Conservation (phyloP, 2,329 filamentous ascomycete species). For the Aspergillus floridensis region DNA sequence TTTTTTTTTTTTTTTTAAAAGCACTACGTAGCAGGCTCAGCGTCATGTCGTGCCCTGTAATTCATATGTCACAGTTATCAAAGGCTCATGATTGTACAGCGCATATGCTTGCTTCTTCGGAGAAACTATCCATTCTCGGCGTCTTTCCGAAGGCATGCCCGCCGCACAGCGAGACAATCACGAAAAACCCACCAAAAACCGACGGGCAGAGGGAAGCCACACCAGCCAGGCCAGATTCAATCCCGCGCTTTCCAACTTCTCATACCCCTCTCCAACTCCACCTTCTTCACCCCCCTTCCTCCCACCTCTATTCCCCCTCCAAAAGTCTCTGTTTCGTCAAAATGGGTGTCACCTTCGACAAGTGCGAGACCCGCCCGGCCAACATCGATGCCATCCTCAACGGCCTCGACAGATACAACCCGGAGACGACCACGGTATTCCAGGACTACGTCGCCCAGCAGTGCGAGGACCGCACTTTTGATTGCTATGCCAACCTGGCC, state of each 20-base stretch:
- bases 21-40: too few species aligned
- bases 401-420: conserved; percentile 97
- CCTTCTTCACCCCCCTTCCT: not conserved
- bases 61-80: too few species aligned
- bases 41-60: too few species aligned
- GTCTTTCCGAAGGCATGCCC: conserved; percentile 9
- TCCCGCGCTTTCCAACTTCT: conserved; percentile 10
- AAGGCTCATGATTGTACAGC: not conserved
- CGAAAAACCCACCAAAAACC: conserved; percentile 27
- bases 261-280: conserved; percentile 1
- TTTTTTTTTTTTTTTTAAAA: not conserved
- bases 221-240: conserved; percentile 8
- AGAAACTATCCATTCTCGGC: conserved; percentile 15
- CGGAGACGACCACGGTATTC: conserved; percentile 88
- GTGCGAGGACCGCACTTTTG: conserved; percentile 91
- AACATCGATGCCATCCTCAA: conserved; percentile 92
- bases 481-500: conserved; percentile 95
- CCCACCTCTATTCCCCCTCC: not conserved
- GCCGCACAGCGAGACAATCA: conserved; percentile 25
- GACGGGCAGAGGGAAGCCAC: conserved; percentile 2
- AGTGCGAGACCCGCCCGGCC: conserved; percentile 85
- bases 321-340: conserved; percentile 12
- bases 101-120: conserved; percentile 10
- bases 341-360: conserved; percentile 64
- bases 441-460: conserved; percentile 93